Evolutionary conservation across 2,329 filamentous ascomycete species (phyloP).

Genomic region (Alternaria panax): DNA sequence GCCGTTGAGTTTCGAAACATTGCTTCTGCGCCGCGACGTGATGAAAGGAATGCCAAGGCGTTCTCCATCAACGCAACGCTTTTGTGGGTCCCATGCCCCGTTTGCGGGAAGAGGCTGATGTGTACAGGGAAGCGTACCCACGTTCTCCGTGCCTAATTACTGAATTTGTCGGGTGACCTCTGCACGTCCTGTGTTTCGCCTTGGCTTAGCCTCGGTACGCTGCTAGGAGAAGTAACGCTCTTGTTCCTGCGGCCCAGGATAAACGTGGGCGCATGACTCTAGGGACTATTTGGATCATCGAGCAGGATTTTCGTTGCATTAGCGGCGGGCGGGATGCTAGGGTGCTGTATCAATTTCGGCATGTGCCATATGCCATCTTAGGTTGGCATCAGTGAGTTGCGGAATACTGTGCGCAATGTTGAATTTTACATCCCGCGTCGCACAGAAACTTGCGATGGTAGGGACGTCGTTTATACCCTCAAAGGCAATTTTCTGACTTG

Average conservation of each 20-base stretch:
- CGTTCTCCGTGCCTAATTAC: not conserved
- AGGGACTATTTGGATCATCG: not conserved
- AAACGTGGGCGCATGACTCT: not conserved
- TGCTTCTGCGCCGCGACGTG: not conserved
- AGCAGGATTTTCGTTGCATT: constrained; percentile 1
- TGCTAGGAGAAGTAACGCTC: not conserved
- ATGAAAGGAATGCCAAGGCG: not conserved
- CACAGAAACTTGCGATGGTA: not conserved
- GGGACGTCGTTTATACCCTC: not conserved
- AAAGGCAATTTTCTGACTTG: not conserved
- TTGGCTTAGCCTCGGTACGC: not conserved
- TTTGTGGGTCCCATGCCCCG: not conserved
- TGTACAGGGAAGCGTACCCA: not conserved
- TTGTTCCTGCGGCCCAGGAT: not conserved
- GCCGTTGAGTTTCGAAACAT: constrained; percentile 5
- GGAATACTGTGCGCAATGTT: not conserved
- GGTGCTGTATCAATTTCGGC: not conserved
- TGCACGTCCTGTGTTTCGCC: not conserved
- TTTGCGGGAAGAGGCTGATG: not conserved
- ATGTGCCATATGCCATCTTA: not conserved
- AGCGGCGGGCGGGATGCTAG: not conserved
- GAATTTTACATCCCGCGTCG: not conserved
- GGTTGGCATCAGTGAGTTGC: not conserved
- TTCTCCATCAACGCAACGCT: not conserved
- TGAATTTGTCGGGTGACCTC: not conserved